Percentiles rank a stretch among this genome's conserved stretches.
Conservation (phyloP, 2,329 filamentous ascomycete genomes). For the Neofusicoccum umdonicola region DNA sequence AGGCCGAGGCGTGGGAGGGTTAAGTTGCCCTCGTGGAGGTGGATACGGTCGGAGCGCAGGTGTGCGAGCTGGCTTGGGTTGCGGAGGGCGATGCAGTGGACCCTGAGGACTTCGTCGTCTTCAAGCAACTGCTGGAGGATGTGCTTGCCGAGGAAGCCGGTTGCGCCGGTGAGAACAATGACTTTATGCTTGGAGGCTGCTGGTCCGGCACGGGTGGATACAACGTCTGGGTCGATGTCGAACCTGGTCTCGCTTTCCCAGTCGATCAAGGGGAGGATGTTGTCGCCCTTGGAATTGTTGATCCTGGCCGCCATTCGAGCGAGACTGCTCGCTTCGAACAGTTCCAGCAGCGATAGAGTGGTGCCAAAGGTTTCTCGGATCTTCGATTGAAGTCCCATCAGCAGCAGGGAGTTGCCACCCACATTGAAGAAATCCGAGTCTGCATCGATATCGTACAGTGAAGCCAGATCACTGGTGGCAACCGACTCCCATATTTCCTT, state of each 20-base stretch:
- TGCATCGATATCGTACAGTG: neutral
- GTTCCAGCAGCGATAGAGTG: neutral
- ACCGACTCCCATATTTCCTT: slow-evolving; percentile 45
- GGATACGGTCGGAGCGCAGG: slow-evolving; percentile 28
- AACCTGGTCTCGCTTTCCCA: slow-evolving; percentile 20
- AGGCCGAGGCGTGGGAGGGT: slow-evolving; percentile 35
- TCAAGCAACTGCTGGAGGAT: slow-evolving; percentile 5
- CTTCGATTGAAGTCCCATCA: slow-evolving; percentile 36
- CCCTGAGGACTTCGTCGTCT: neutral
- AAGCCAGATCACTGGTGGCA: neutral
- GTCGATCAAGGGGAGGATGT: no score
- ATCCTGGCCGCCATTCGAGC: slow-evolving; percentile 6
- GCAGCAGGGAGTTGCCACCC: slow-evolving; percentile 38
- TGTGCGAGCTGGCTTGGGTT: neutral
- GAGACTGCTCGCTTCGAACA: slow-evolving; percentile 12
- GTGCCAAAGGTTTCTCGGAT: slow-evolving; percentile 27
- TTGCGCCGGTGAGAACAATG: slow-evolving; percentile 19
- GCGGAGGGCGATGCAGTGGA: slow-evolving; percentile 20
- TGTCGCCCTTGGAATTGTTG: neutral
- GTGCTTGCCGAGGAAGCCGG: slow-evolving; percentile 16
- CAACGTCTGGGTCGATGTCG: no score
- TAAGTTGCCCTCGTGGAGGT: slow-evolving; percentile 40
- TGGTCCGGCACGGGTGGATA: neutral
- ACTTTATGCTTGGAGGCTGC: neutral
- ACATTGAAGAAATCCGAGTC: slow-evolving; percentile 33